Percentiles rank a stretch among this genome's conserved stretches.
Conservation (phyloP, 2,329 filamentous ascomycete genomes). For the Tolypocladium amazonense region DNA sequence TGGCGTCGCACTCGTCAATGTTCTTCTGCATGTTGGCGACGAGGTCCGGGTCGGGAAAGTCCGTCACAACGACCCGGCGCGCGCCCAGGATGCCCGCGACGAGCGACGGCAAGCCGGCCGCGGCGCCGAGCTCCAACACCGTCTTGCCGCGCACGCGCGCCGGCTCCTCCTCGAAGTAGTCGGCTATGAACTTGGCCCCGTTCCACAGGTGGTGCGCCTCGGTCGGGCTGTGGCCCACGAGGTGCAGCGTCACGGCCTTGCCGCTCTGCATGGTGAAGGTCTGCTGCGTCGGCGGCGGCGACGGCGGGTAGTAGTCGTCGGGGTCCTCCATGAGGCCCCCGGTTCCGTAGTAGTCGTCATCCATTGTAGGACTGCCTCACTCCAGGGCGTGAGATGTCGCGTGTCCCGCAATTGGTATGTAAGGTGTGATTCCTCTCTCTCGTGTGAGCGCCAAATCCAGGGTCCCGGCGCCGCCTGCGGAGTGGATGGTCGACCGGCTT, state of each 20-base stretch:
- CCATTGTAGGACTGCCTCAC: slow-evolving; percentile 13
- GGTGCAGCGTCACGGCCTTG: slow-evolving; percentile 54
- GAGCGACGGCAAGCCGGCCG: slow-evolving; percentile 73
- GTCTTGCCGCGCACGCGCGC: slow-evolving; percentile 52
- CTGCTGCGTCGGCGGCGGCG: slow-evolving; percentile 64
- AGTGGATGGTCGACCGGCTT: neutral
- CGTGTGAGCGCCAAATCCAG: neutral
- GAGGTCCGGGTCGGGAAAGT: slow-evolving; percentile 81
- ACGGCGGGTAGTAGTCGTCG: slow-evolving; percentile 66
- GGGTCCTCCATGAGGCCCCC: slow-evolving; percentile 68
- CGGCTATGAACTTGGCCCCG: slow-evolving; percentile 65
- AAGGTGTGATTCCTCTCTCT: neutral
- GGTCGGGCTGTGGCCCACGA: slow-evolving; percentile 80
- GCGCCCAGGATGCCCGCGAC: slow-evolving; percentile 67
- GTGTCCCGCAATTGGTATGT: neutral
- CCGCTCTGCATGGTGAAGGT: slow-evolving; percentile 61
- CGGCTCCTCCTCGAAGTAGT: slow-evolving; percentile 66
- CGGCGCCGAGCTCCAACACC: slow-evolving; percentile 84
- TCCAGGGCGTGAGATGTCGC: neutral
- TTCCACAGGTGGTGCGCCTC: slow-evolving; percentile 94
- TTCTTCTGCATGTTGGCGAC: slow-evolving; percentile 71
- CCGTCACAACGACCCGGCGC: slow-evolving; percentile 63
- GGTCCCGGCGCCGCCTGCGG: neutral
- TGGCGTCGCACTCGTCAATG: slow-evolving; percentile 44
- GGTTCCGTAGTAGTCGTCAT: slow-evolving; percentile 23